Evolutionary conservation across 345 rosid genomes (phyloP), one percentile per base, ranked within the genome.

Genomic region (Tarenaya hassleriana): DNA sequence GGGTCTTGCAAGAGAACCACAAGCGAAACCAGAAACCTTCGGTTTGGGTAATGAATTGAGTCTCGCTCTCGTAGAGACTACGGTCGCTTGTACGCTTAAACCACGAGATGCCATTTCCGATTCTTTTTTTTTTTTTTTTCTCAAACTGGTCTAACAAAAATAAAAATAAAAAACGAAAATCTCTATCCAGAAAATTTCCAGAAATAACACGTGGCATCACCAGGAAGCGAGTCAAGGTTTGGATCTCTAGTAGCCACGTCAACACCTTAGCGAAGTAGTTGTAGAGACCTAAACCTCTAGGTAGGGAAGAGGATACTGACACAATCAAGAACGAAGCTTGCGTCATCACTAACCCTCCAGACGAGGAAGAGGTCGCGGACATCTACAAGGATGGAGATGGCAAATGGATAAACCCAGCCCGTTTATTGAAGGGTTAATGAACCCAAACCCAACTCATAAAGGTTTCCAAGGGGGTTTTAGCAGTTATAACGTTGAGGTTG

Each of bases 231-330:
- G 46, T 52, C 16, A 55, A 52, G 15, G 52, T 58, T 44, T 66
- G 70, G 60, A 52, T 33, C 34, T 21, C 51, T 46, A 40, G 50
- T 34, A 58, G 46, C 70, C 70, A 66, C 70, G 70, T 52, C 45
- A 31, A 50, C n/a, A 4, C 5, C 1, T 47, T 45, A 1, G 24
- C 18, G 21, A 24, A 24, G 29, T 24, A 2, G 29, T 24, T 5
- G 3, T 24, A 24, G 3, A 24, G 5, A 24, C 3, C 29, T 24
- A 2, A 24, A 2, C 29, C 29, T 24, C 5, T 24, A n/a, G n/a
- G n/a, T n/a, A n/a, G n/a, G n/a, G n/a, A n/a, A n/a, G n/a, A n/a
- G n/a, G n/a, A n/a, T n/a, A n/a, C n/a, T n/a, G n/a, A n/a, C n/a
- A n/a, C n/a, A n/a, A n/a, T n/a, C n/a, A n/a, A n/a, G n/a, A n/a